Evolutionary conservation across 108 stramenopile species (phyloP).

Genomic region (Pseudonitzschia pungens): DNA sequence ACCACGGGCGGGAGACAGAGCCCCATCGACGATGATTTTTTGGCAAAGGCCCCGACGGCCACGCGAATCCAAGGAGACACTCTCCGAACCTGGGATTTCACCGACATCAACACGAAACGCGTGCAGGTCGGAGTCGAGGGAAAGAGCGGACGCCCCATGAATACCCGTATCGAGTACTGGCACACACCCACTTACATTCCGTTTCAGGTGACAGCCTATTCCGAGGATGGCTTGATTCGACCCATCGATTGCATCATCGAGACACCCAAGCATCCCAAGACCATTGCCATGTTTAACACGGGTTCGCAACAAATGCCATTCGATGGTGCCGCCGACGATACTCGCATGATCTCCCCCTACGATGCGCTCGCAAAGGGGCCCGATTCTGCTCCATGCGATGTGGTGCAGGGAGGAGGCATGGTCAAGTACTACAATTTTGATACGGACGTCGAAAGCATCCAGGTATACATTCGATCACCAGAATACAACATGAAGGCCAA

Average conservation of each 20-base stretch:
- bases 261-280: conserved; percentile 16
- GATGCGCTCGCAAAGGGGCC: conserved; percentile 7
- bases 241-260: conserved; percentile 15
- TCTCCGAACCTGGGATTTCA: conserved; percentile 6
- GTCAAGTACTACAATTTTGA: conserved; percentile 13
- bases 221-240: conserved; percentile 11
- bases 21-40: neutral
- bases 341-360: conserved; percentile 6
- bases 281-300: conserved; percentile 9
- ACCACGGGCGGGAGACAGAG: neutral
- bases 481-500: conserved; percentile 15
- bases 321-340: neutral
- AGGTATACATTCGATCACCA: conserved; percentile 6
- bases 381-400: neutral
- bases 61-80: conserved; percentile 10
- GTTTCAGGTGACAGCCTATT: conserved; percentile 14
- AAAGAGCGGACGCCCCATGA: conserved; percentile 3
- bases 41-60: neutral
- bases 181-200: conserved; percentile 14
- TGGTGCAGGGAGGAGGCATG: conserved; percentile 13
- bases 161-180: conserved; percentile 7
- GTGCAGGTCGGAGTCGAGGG: conserved; percentile 8
- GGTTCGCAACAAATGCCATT: conserved; percentile 15
- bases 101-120: neutral
- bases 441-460: neutral